Evolutionary conservation across 345 rosid species (phyloP), one percentile per base, ranked within the genome.

Genomic region (Litchi chinensis): DNA sequence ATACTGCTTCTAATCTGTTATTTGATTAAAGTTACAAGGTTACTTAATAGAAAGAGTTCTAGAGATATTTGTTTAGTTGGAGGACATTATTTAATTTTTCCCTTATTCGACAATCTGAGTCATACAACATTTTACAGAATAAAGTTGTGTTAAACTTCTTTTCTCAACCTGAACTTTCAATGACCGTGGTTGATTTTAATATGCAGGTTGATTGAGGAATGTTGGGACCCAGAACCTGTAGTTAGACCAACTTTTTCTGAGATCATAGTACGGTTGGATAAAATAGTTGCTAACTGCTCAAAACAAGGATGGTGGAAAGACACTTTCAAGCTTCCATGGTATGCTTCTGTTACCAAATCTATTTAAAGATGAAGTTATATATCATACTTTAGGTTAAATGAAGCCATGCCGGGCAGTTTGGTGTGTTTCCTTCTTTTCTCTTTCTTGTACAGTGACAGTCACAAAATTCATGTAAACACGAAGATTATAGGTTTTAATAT

Each of bases 241-340:
- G 67, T 79, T 15, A 89, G 99, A 79, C 99, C 99, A 41, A 85
- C 83, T 12, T 96, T 94, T 78, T 86, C 94, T 3, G 95, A 96
- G 83, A 91, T 94, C 79, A 92, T 96, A 21, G 89, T 91, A 40
- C 91, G 98, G 44, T 83, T 96, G 83, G 91, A 91, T 79, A 93
- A 66, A 79, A 88, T 96, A 77, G 89, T 88, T 68, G 81, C 83
- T 70, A 88, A 86, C 71, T 86, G 98, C 82, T 91, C 98, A 65
- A 94, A 88, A 81, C 98, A 91, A 5, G 97, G 95, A 65, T 86
- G 94, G 99, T 96, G 97, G 99, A 96, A 93, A 82, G 98, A 96
- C 72, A 85, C 98, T 28, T 94, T 96, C 81, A 96, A 91, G 91
- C 92, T 96, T 84, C 97, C 94, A 43, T 94, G 99, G 99, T 96